Percentiles rank a stretch among this genome's conserved stretches.
Conservation (phyloP, 2,329 filamentous ascomycete species). For the Gnomoniopsis sp. region DNA sequence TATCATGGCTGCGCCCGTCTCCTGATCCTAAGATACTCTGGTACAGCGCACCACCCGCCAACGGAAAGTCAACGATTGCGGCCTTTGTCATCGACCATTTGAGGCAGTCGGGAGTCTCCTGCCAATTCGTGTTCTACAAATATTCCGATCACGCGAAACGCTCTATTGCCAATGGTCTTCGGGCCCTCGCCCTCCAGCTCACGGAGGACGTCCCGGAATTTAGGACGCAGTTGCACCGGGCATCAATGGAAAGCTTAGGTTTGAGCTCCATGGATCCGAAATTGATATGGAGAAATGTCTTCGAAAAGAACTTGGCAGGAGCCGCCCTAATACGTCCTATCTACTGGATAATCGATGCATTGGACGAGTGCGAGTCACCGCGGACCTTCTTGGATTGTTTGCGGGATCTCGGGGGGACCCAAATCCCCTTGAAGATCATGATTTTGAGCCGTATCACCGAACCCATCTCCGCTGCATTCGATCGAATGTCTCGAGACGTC, state of each 20-base stretch:
- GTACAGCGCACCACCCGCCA: too few relatives aligned
- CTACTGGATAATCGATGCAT: slow-evolving; percentile 1
- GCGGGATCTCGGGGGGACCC: not conserved
- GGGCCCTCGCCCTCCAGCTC: too few relatives aligned
- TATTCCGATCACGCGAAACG: too few relatives aligned
- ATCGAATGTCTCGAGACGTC: not conserved
- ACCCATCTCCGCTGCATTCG: not conserved
- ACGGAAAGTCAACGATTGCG: too few relatives aligned
- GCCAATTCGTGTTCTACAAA: too few relatives aligned
- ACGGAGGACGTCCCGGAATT: too few relatives aligned
- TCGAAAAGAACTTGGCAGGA: not conserved
- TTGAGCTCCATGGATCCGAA: not conserved
- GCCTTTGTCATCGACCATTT: too few relatives aligned
- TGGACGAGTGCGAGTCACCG: not conserved
- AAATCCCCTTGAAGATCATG: not conserved
- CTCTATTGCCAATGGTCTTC: too few relatives aligned
- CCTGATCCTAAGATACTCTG: too few relatives aligned
- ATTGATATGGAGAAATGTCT: not conserved
- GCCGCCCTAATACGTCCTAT: not conserved
- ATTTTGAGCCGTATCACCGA: not conserved
- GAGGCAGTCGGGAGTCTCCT: too few relatives aligned
- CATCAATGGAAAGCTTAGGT: not conserved
- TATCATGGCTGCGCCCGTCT: too few relatives aligned
- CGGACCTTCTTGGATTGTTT: not conserved
- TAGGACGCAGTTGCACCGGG: too few relatives aligned